A percentile compares a stretch with the other conserved stretches of the same genome.
phyloP scores from a whole-genome alignment of 805 yeast species.

The Candida adriatica region DNA sequence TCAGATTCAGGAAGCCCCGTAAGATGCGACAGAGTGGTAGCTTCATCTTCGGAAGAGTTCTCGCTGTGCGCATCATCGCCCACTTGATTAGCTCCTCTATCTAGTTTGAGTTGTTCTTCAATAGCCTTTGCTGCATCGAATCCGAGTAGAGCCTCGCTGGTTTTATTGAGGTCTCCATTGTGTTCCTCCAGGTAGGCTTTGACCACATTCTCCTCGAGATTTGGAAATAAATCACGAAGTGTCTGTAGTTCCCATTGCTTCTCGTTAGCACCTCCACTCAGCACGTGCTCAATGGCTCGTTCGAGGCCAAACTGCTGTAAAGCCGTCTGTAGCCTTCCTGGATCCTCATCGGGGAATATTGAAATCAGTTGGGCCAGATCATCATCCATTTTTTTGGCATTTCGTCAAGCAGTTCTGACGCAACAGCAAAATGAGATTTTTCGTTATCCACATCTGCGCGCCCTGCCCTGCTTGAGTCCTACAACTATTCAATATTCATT shows the following conservation, averaged over 20 bases:
- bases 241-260: background rate
- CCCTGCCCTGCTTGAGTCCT: no score
- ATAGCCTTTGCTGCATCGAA: background rate
- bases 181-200: background rate
- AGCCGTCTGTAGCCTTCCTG: no score
- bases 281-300: background rate
- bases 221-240: background rate
- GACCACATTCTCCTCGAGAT: background rate
- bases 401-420: no score
- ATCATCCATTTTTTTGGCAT: no score
- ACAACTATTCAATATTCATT: no score
- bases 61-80: background rate
- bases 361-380: no score
- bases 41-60: constrained; percentile 7
- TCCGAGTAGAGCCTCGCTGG: background rate
- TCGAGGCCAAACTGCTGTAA: no score
- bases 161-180: background rate
- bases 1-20: constrained; percentile 13
- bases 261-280: background rate
- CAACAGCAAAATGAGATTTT: no score
- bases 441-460: no score
- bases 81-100: background rate
- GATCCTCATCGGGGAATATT: no score
- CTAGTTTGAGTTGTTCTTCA: background rate
- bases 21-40: constrained; percentile 17